Evolutionary conservation across 768 basidiomycete genomes (phyloP).

Genomic region (Psilocybe sp.): DNA sequence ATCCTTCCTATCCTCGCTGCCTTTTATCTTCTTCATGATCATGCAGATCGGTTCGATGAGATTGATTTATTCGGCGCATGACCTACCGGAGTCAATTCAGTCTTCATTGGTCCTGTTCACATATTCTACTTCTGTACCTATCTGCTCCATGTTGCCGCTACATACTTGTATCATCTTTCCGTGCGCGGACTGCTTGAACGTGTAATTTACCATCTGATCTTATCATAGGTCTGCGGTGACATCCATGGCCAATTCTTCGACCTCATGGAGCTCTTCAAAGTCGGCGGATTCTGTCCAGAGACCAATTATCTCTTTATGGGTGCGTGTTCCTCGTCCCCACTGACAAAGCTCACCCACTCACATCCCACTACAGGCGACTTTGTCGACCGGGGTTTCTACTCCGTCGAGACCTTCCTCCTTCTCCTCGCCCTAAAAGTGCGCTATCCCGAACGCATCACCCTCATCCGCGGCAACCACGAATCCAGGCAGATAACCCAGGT

Average conservation of each 20-base stretch:
- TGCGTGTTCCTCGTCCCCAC: conserved; percentile 30
- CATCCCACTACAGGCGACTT: conserved; percentile 71
- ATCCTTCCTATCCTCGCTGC: no score
- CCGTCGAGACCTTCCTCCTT: conserved; percentile 93
- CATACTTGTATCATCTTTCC: no score
- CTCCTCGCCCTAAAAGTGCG: conserved; percentile 94
- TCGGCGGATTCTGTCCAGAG: conserved; percentile 89
- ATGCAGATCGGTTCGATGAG: no score
- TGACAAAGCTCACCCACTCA: background rate
- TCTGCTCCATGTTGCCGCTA: no score
- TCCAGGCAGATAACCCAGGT: conserved; percentile 96
- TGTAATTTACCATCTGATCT: no score
- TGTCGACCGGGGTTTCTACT: conserved; percentile 96
- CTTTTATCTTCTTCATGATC: no score
- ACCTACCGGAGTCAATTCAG: no score
- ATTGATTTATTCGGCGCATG: no score
- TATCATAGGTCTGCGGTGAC: conserved; percentile 80
- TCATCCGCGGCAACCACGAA: conserved; percentile 98
- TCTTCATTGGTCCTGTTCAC: no score
- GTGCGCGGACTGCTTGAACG: no score
- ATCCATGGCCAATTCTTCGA: conserved; percentile 98
- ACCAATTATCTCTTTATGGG: conserved; percentile 98
- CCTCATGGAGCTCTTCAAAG: conserved; percentile 91
- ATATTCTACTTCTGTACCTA: no score
- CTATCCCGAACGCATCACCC: conserved; percentile 94